Percentiles rank a stretch among this genome's conserved stretches.
phyloP scores from a whole-genome alignment of 176 grass and related monocot species.

The Cenchrus fungigraminus region DNA sequence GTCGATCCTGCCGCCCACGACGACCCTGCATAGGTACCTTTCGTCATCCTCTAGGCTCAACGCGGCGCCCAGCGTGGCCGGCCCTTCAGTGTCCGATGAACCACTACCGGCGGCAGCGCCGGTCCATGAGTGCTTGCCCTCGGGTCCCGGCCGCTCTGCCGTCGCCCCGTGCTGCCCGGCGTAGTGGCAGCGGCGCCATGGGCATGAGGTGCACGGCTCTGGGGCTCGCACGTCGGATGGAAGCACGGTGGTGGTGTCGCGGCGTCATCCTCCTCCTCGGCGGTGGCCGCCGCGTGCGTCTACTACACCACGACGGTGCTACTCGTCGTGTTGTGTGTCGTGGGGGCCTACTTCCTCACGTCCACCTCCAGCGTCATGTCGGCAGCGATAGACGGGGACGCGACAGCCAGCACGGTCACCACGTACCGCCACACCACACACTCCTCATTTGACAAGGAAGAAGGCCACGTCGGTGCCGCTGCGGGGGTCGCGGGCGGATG shows the following conservation, averaged over 20 bases:
- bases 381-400: not conserved
- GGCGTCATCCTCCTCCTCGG: constrained; percentile 20
- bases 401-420: not conserved
- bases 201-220: not conserved
- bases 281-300: constrained; percentile 56
- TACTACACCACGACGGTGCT: constrained; percentile 82
- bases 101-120: too few species aligned
- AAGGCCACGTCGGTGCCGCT: constrained; percentile 11
- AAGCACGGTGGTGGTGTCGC: constrained; percentile 53
- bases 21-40: too few species aligned
- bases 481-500: not conserved
- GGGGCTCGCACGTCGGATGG: constrained; percentile 44
- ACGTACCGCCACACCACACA: constrained; percentile 48
- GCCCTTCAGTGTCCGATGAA: too few species aligned
- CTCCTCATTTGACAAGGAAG: constrained; percentile 33
- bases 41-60: too few species aligned
- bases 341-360: constrained; percentile 75
- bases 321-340: constrained; percentile 73
- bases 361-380: constrained; percentile 37
- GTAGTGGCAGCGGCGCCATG: too few species aligned
- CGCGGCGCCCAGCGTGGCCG: too few species aligned
- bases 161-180: too few species aligned
- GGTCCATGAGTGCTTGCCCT: too few species aligned
- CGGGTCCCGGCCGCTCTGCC: too few species aligned
- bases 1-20: too few species aligned